A percentile compares a stretch with the other conserved stretches of the same genome.
Conservation (phyloP, 225 moss, liverwort and hornwort species). For the Takakia lepidozioides region DNA sequence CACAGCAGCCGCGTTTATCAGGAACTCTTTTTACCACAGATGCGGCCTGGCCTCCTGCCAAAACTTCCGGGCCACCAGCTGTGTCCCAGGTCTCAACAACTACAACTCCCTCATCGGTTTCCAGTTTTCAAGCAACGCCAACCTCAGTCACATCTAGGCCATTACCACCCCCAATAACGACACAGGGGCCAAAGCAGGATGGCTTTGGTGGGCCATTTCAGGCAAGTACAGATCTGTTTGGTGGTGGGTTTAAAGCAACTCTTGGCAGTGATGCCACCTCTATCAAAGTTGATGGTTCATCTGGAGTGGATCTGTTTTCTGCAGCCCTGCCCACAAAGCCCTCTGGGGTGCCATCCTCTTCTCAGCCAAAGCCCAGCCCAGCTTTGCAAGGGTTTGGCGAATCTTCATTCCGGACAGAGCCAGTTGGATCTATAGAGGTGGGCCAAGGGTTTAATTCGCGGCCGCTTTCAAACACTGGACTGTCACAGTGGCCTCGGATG, state of each 20-base stretch:
- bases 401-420: conserved; percentile 35
- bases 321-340: conserved; percentile 46
- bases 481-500: conserved; percentile 84
- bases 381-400: conserved; percentile 52
- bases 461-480: conserved; percentile 25
- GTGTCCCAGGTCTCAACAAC: too few species aligned
- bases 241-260: conserved; percentile 32
- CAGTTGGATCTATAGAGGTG: conserved; percentile 24
- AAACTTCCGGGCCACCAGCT: too few species aligned
- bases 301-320: conserved; percentile 66
- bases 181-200: too few species aligned
- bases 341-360: conserved; percentile 31
- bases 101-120: too few species aligned
- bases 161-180: too few species aligned
- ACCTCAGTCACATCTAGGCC: too few species aligned
- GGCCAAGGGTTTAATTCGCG: conserved; percentile 40
- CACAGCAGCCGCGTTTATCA: too few species aligned
- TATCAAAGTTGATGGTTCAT: conserved; percentile 15
- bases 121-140: too few species aligned
- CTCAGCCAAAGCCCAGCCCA: conserved; percentile 26
- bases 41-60: too few species aligned
- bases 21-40: too few species aligned
- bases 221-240: conserved; percentile 21
- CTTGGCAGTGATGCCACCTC: conserved; percentile 10
- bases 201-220: too few species aligned